Evolutionary conservation across 2,329 filamentous ascomycete genomes (phyloP), one percentile per base, ranked within the genome.

Genomic region (Endoconidiophora laricicola): DNA sequence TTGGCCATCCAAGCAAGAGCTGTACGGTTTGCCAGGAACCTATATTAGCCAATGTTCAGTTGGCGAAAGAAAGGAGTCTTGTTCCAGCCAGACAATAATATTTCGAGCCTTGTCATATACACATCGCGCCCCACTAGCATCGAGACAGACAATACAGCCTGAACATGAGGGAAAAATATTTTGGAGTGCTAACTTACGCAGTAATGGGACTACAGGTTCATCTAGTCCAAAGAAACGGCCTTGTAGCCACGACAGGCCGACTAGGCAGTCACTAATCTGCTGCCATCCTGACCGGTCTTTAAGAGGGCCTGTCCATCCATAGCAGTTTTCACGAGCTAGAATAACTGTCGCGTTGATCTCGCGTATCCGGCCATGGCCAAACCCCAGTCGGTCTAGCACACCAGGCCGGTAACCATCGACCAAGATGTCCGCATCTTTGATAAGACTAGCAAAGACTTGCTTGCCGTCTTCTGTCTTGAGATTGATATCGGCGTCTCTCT

Each of bases 281-380:
- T 83, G 81, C 81, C 81, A 85, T 5, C 81, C 81, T 4, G 78
- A 73, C 3, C 80, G 69, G 6, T 65, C 62, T 1, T 74, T 70
- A 2, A 49, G 24, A 16, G 46, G 46, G n/a, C 46, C 46, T 7
- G 39, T 42, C 80, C 79, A 84, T 1, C 81, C 81, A 56, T 84
- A 85, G 60, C 81, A 85, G 59, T 85, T 79, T 60, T 86, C 81
- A 33, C 74, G 72, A 6, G 83, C 77, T 57, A 83, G 82, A 5
- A 85, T 69, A 33, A 79, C 59, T 2, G 29, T 16, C 24, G 46
- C 38, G 4, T 41, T 49, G 12, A 49, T 42, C 4, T 70, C 63
- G 0, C 70, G 63, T 10, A 54, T 39, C 6, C 33, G 20, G 6
- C 20, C 29, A 10, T 46, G 7, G 3, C 49, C 37, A 41, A 52